A percentile compares a stretch with the other conserved stretches of the same genome.
These are phyloP conservation scores for Colletotrichum tropicicola DNA, from an alignment of 2,329 filamentous ascomycete genomes.

Conservation along the genomic window DNA sequence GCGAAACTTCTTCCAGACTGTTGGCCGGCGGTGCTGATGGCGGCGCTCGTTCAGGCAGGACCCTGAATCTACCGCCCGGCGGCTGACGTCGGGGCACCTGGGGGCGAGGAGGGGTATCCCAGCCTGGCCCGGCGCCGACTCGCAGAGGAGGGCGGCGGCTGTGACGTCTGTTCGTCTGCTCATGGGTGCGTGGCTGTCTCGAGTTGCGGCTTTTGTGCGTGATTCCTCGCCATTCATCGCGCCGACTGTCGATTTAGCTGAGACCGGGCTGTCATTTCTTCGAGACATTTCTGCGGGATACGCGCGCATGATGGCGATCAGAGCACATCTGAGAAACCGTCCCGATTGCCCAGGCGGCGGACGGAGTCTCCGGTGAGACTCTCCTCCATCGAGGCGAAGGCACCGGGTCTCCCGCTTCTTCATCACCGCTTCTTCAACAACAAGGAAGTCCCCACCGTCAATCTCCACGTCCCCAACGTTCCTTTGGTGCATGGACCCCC, in stretches of 20 bases:
- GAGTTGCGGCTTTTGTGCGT: conserved; percentile 27
- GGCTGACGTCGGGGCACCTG: conserved; percentile 9
- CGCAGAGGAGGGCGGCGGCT: conserved; percentile 11
- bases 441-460: not conserved
- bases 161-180: conserved; percentile 28
- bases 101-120: conserved; percentile 21
- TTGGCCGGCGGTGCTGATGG: not conserved
- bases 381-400: not conserved
- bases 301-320: not conserved
- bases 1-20: not conserved
- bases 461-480: conserved; percentile 13
- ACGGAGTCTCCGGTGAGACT: no score
- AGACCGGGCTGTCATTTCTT: not conserved
- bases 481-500: conserved; percentile 5
- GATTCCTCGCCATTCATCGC: conserved; percentile 14
- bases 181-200: conserved; percentile 16
- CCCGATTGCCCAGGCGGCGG: no score
- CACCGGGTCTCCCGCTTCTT: not conserved
- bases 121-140: not conserved
- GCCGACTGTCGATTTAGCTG: conserved; percentile 6
- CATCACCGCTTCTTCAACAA: conserved; percentile 21
- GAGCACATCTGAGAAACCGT: not conserved
- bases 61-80: conserved; percentile 17
- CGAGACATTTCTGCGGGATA: conserved; percentile 21
- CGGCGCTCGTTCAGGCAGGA: conserved; percentile 4